A percentile compares a stretch with the other conserved stretches of the same genome.
Evolutionary conservation across 129 eudicot genomes (phyloP).

Genomic region (Pulicaria dysenterica): DNA sequence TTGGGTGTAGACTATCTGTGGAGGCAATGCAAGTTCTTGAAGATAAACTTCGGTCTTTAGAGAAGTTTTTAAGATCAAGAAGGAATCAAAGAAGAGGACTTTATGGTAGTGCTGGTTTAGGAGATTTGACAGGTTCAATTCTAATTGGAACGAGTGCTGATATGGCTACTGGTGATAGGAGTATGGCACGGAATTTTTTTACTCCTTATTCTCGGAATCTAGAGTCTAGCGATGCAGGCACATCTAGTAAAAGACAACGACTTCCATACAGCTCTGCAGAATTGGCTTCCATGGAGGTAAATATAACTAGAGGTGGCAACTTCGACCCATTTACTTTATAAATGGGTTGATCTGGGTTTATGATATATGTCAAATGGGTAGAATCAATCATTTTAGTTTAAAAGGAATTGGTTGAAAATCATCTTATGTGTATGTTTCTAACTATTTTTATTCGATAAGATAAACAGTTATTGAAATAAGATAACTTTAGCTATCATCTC

Average conservation of each 20-base stretch:
- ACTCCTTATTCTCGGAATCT: conserved; percentile 61
- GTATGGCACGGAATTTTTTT: conserved; percentile 62
- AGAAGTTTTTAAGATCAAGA: conserved; percentile 77
- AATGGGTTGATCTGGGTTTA: background rate
- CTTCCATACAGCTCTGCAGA: conserved; percentile 88
- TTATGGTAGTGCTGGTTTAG: conserved; percentile 89
- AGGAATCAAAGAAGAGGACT: conserved; percentile 93
- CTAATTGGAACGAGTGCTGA: conserved; percentile 72
- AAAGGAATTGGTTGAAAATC: background rate
- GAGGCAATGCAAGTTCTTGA: conserved; percentile 92
- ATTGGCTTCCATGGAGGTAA: conserved; percentile 97
- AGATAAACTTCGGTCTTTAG: conserved; percentile 83
- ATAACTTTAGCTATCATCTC: background rate
- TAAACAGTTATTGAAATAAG: background rate
- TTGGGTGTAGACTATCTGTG: conserved; percentile 73
- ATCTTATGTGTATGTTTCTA: too few species aligned
- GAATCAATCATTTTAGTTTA: background rate
- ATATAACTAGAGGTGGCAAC: background rate
- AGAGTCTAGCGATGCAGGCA: conserved; percentile 57
- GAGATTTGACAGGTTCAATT: conserved; percentile 93
- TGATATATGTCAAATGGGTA: background rate
- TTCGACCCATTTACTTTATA: background rate
- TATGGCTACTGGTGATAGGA: conserved; percentile 61
- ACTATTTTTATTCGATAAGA: background rate
- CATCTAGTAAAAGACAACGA: conserved; percentile 79